Base-by-base conservation (phyloP, 2,329 filamentous ascomycete genomes). In the Didymella pinodella region DNA sequence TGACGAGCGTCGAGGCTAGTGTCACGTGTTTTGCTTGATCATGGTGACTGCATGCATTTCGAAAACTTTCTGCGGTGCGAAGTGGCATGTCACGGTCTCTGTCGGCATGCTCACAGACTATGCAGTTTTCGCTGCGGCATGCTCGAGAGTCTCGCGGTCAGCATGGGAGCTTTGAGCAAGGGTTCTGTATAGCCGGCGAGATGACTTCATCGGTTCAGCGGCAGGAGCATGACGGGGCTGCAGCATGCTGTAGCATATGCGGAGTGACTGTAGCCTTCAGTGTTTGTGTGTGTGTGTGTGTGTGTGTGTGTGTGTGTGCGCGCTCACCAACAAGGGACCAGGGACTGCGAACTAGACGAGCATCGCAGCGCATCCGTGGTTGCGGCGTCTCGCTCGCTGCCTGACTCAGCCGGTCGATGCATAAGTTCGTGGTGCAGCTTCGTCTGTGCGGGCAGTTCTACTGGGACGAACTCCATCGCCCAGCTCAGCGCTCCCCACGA, bases 201-300 rank as follows among this genome's bases (percentile, higher is more conserved):
- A 58, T 58, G 55, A 58, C 55, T 58, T 58, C 49, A 58, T 58
- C 55, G 45, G 26, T 38, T 38, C 38, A 41, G 18, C 5, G 43
- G 2, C 25, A 5, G 36, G 22, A 31, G 44, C 16, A 34, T 11
- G 20, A 18, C n/a, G 32, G 7, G 32, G 6, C 32, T 36, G 6
- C 32, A n/a, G 16, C 32, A 36, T n/a, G 16, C 5, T 36, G 32
- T 1, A 4, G 4, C 7, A 16, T 3, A 7, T 34, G 3, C 12
- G 32, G 8, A 36, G 6, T 8, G 7, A 8, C 7, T 2, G 32
- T n/a, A 36, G 32, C 16, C 16, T 36, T 3, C 6, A 18, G 4
- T 7, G 6, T n/a, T 16, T 36, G 5, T 22, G 6, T 22, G 22
- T 22, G 22, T 22, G 22, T 22, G 22, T 22, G 22, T 22, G 22